Percentiles rank a stretch among this genome's conserved stretches.
These are phyloP conservation scores for Eutrema japonicum DNA, from an alignment of 345 rosid species.

Conservation along the genomic window DNA sequence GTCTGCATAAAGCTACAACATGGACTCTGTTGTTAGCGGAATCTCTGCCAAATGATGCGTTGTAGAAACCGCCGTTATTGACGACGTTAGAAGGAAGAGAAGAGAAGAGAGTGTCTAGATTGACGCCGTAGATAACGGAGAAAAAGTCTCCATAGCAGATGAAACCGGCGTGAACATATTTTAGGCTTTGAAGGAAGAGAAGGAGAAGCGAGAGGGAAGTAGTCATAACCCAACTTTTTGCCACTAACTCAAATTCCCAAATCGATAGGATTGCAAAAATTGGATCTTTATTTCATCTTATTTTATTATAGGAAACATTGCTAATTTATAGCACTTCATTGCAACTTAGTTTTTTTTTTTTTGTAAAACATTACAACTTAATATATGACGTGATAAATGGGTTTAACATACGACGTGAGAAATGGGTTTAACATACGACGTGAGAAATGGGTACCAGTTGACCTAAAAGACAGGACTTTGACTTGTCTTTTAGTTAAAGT, in stretches of 20 bases:
- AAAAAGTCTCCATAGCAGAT: constrained; percentile 42
- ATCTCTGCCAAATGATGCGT: constrained; percentile 38
- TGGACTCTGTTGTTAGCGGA: constrained; percentile 36
- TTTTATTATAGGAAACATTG: too few relatives aligned
- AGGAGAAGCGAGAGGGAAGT: constrained; percentile 14
- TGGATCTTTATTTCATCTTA: not conserved
- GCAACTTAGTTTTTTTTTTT: not conserved
- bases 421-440: too few relatives aligned
- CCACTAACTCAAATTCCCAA: constrained; percentile 9
- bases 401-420: too few relatives aligned
- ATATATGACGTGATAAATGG: not conserved
- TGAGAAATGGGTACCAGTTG: too few relatives aligned
- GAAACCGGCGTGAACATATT: constrained; percentile 25
- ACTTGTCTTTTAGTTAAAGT: too few relatives aligned
- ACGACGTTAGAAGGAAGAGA: constrained; percentile 45
- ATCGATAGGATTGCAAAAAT: not conserved
- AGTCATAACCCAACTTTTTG: constrained; percentile 1
- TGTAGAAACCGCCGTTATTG: constrained; percentile 43
- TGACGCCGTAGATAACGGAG: constrained; percentile 34
- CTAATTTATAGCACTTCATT: not conserved
- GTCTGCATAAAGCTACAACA: constrained; percentile 47
- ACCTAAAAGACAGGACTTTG: too few relatives aligned
- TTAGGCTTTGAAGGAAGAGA: constrained; percentile 11
- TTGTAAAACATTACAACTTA: not conserved
- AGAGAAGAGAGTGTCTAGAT: constrained; percentile 40